phyloP scores from a whole-genome alignment of 371 early-diverging fungal species.

The Globomyces sp. region DNA sequence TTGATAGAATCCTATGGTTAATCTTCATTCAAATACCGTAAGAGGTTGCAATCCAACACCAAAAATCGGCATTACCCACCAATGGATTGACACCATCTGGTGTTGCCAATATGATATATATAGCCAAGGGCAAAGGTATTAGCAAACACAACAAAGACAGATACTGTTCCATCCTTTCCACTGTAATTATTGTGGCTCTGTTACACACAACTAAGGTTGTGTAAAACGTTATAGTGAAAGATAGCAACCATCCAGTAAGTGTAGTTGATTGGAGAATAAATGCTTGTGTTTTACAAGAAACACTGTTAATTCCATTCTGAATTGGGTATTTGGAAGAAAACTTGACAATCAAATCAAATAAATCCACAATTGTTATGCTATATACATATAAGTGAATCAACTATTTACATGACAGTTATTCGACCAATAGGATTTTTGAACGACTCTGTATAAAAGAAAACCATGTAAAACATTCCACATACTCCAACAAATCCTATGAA shows the following conservation, averaged over 20 bases:
- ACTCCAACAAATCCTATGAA: slow-evolving; percentile 7
- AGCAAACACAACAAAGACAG: neutral
- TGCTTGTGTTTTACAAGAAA: slow-evolving; percentile 4
- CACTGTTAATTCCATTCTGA: neutral
- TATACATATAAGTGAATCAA: no score
- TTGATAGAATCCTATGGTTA: no score
- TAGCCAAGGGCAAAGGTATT: neutral
- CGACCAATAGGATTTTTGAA: slow-evolving; percentile 5
- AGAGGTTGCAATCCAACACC: slow-evolving; percentile 7
- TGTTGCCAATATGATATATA: neutral
- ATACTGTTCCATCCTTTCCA: neutral
- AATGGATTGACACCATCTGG: slow-evolving; percentile 10
- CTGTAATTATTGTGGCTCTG: neutral
- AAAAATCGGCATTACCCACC: slow-evolving; percentile 4
- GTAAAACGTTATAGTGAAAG: slow-evolving; percentile 3
- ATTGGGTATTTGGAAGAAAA: slow-evolving; percentile 1
- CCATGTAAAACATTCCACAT: neutral
- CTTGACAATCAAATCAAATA: neutral
- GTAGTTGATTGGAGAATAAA: neutral
- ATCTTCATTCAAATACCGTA: neutral
- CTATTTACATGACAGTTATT: neutral
- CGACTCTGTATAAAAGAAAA: neutral
- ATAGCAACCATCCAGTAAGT: neutral
- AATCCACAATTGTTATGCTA: neutral
- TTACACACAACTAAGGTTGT: neutral